Conservation (phyloP, 306 rosid genomes). For the Castanea sativa region DNA sequence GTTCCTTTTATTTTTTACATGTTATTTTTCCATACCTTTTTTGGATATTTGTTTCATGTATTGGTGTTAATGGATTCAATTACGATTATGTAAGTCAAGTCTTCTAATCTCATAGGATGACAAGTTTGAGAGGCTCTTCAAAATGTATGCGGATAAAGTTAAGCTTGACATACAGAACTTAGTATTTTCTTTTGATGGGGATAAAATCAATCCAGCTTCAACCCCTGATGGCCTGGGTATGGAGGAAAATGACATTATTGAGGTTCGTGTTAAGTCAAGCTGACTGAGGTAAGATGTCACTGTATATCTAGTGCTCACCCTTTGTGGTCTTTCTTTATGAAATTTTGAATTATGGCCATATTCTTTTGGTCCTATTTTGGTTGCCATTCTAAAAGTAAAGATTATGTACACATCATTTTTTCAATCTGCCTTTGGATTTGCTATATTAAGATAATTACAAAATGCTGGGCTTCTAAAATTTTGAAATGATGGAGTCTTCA, state of each 20-base stretch:
- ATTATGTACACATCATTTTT: background rate
- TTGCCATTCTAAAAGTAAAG: background rate
- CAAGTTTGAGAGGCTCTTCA: conserved; percentile 77
- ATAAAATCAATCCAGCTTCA: conserved; percentile 54
- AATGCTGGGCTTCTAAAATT: too few relatives aligned
- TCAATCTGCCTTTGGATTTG: background rate
- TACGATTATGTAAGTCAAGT: background rate
- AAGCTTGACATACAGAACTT: conserved; percentile 53
- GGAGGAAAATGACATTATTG: conserved; percentile 87
- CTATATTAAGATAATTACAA: background rate
- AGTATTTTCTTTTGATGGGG: conserved; percentile 81
- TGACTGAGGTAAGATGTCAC: conserved; percentile 43
- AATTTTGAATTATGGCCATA: background rate
- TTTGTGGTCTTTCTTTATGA: conserved; percentile 4
- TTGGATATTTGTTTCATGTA: background rate
- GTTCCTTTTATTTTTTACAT: background rate
- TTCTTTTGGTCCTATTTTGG: background rate
- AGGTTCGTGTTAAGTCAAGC: conserved; percentile 60
- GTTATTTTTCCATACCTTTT: background rate
- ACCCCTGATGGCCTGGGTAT: conserved; percentile 74
- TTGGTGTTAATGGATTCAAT: background rate
- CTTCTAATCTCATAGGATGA: conserved; percentile 58
- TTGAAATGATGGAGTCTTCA: too few relatives aligned
- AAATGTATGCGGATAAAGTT: conserved; percentile 62
- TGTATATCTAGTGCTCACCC: conserved; percentile 3